Evolutionary conservation across 345 rosid genomes (phyloP).

Genomic region (Anacardium occidentale): DNA sequence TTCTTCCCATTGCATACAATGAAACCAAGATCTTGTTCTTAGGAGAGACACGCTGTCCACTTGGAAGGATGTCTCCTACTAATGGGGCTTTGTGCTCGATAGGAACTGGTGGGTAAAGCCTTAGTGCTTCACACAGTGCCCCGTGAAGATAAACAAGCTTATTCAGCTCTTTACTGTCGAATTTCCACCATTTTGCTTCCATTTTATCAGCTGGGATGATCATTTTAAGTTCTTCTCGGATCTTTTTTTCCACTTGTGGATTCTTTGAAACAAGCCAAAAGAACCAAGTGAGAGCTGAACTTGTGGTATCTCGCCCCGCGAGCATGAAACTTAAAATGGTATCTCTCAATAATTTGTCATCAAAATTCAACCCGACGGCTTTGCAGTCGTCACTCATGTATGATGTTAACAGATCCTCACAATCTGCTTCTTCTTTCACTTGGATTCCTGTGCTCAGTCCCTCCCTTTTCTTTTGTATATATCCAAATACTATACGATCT

Average conservation of each 20-base stretch:
- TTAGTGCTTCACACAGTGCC: conserved; percentile 33
- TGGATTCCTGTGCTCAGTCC: conserved; percentile 14
- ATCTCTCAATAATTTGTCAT: conserved; percentile 52
- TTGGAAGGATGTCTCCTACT: conserved; percentile 33
- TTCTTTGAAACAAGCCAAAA: conserved; percentile 43
- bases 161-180: conserved; percentile 7
- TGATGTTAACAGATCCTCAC: conserved; percentile 39
- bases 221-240: conserved; percentile 44
- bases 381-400: conserved; percentile 30
- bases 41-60: conserved; percentile 33
- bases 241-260: conserved; percentile 32
- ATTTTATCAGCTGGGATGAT: neutral
- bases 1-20: conserved; percentile 37
- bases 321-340: conserved; percentile 45
- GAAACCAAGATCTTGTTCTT: conserved; percentile 20
- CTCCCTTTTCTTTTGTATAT: conserved; percentile 33
- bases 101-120: conserved; percentile 40
- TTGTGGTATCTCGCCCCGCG: conserved; percentile 54
- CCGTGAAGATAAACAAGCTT: conserved; percentile 40
- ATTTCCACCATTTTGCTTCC: neutral
- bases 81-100: conserved; percentile 28
- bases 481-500: conserved; percentile 23
- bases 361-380: conserved; percentile 19
- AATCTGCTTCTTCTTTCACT: conserved; percentile 1
- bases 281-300: conserved; percentile 48